phyloP scores from a whole-genome alignment of 352 stramenopile genomes.

The Elongisporangium prolatum region DNA sequence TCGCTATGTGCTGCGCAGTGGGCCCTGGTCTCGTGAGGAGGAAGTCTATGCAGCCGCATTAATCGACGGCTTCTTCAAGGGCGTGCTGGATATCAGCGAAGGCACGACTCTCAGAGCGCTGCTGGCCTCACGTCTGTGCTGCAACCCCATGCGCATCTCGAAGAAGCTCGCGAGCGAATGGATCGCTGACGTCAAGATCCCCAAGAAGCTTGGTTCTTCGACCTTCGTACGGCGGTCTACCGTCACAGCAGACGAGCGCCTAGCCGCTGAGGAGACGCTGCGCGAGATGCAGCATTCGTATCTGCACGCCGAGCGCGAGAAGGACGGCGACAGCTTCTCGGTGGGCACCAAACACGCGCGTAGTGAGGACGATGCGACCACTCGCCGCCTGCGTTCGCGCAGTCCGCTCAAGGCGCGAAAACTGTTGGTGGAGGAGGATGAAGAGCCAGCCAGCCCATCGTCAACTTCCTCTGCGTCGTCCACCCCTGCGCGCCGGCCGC shows the following conservation, averaged over 20 bases:
- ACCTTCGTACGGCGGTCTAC: constrained; percentile 45
- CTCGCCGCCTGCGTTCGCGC: too few species aligned
- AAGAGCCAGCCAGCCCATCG: too few species aligned
- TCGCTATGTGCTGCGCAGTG: constrained; percentile 25
- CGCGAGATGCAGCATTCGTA: constrained; percentile 30
- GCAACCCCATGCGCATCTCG: constrained; percentile 72
- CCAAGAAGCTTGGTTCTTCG: constrained; percentile 68
- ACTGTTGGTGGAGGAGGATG: too few species aligned
- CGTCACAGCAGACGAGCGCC: constrained; percentile 25
- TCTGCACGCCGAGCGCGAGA: constrained; percentile 15
- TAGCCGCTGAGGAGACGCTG: constrained; percentile 32
- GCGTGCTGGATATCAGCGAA: constrained; percentile 47
- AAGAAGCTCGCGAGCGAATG: constrained; percentile 72
- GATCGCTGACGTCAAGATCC: constrained; percentile 63
- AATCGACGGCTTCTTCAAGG: constrained; percentile 69
- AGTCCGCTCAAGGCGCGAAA: too few species aligned
- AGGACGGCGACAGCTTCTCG: background rate
- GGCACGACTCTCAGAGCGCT: constrained; percentile 65
- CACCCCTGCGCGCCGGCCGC: too few species aligned
- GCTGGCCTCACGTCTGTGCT: constrained; percentile 53
- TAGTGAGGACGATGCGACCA: background rate
- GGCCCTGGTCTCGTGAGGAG: constrained; percentile 64
- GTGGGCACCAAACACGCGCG: constrained; percentile 8
- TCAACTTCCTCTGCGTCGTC: too few species aligned
- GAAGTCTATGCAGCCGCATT: constrained; percentile 61